These are phyloP conservation scores for Gonium pectorale DNA, from an alignment of 139 green algal genomes.

Conservation along the genomic window DNA sequence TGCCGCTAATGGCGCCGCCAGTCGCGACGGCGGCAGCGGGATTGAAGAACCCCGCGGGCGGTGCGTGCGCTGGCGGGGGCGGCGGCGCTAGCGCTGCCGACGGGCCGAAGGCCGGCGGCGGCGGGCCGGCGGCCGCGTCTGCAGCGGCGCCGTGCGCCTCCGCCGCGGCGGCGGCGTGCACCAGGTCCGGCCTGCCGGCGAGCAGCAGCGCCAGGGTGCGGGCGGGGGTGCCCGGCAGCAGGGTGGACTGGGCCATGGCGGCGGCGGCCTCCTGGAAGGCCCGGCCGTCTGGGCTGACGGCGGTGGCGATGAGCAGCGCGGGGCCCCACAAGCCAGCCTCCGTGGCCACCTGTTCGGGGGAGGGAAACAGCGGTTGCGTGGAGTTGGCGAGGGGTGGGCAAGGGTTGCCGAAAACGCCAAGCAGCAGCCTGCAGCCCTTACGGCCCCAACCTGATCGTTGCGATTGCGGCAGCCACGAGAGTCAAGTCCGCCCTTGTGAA, in stretches of 20 bases:
- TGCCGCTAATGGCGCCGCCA: not conserved
- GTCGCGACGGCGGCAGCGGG: not conserved
- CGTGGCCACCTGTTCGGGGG: conserved; percentile 14
- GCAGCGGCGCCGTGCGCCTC: not conserved
- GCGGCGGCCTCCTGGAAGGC: conserved; percentile 35
- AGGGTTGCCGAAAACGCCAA: too few relatives aligned
- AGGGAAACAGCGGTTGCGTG: too few relatives aligned
- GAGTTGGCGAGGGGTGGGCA: too few relatives aligned
- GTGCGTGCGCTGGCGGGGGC: too few relatives aligned
- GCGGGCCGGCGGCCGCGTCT: not conserved
- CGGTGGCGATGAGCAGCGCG: conserved; percentile 79
- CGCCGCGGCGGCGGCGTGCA: conserved; percentile 35
- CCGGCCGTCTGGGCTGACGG: conserved; percentile 6
- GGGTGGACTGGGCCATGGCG: conserved; percentile 35
- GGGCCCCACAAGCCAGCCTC: conserved; percentile 69
- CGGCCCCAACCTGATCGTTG: too few relatives aligned
- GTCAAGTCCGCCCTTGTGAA: too few relatives aligned
- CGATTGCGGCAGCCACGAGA: too few relatives aligned
- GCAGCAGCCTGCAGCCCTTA: too few relatives aligned
- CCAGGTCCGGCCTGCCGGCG: conserved; percentile 57
- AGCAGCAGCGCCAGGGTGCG: conserved; percentile 76
- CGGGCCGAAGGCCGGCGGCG: not conserved
- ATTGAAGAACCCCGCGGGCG: conserved; percentile 7
- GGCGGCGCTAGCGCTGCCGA: not conserved
- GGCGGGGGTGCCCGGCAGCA: conserved; percentile 69